Conservation (phyloP, 257 asterid genomes). For the Thymus mandschuricus region DNA sequence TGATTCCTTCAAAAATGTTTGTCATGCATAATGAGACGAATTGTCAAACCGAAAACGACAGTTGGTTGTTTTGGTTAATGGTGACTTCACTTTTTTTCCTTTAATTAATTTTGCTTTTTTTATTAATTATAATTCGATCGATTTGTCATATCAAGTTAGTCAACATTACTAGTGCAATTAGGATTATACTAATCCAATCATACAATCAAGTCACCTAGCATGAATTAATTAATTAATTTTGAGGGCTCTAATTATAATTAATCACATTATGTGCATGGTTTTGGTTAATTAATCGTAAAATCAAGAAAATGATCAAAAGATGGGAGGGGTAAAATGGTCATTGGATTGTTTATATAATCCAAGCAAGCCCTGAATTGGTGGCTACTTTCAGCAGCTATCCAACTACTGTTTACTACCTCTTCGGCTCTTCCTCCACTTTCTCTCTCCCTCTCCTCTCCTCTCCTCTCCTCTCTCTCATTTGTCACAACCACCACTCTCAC, state of each 20-base stretch:
- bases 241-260: too few relatives aligned
- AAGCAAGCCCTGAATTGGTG: conserved; percentile 38
- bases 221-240: too few relatives aligned
- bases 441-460: conserved; percentile 17
- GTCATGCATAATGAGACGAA: neutral
- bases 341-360: conserved; percentile 39
- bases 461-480: conserved; percentile 23
- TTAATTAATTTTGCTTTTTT: neutral
- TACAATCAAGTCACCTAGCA: too few relatives aligned
- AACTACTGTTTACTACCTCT: conserved; percentile 34
- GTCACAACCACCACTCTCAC: conserved; percentile 23
- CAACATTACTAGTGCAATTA: neutral
- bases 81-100: conserved; percentile 28
- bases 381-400: conserved; percentile 40
- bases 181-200: too few relatives aligned
- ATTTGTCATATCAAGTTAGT: neutral
- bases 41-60: conserved; percentile 36
- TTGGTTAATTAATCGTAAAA: too few relatives aligned
- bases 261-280: too few relatives aligned
- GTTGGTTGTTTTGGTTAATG: conserved; percentile 31
- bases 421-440: neutral
- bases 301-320: neutral
- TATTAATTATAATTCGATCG: neutral
- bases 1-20: conserved; percentile 14
- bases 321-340: conserved; percentile 39